These are phyloP conservation scores for Alternaria ventricosa DNA, from an alignment of 2,329 filamentous ascomycete species.

Conservation along the genomic window DNA sequence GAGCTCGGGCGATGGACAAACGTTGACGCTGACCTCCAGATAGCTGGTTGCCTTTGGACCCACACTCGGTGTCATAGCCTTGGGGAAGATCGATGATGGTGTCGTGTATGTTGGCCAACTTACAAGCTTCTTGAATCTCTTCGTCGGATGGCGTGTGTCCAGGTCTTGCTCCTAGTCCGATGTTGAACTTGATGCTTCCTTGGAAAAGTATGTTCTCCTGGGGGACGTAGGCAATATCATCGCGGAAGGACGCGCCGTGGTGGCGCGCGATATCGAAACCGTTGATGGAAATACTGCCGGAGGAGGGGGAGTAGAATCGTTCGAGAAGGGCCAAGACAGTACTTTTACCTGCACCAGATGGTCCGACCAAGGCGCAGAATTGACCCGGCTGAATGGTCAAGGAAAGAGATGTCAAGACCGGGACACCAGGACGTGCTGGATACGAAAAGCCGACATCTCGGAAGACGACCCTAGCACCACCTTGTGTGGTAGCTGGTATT, in stretches of 20 bases:
- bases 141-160: constrained; percentile 62
- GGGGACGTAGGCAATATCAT: constrained; percentile 56
- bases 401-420: constrained; percentile 63
- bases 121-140: constrained; percentile 71
- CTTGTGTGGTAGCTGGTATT: constrained; percentile 73
- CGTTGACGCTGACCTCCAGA: constrained; percentile 54
- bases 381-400: constrained; percentile 65
- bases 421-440: constrained; percentile 64
- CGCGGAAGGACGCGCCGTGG: constrained; percentile 49
- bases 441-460: constrained; percentile 69
- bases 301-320: constrained; percentile 61
- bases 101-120: constrained; percentile 73
- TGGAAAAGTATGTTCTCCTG: constrained; percentile 58
- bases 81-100: constrained; percentile 67
- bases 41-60: constrained; percentile 49
- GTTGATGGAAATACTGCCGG: constrained; percentile 61
- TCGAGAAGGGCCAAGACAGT: constrained; percentile 65
- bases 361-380: constrained; percentile 70
- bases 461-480: constrained; percentile 59
- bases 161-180: constrained; percentile 58
- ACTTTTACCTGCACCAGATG: constrained; percentile 71
- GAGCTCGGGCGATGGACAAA: constrained; percentile 52
- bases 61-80: constrained; percentile 67
- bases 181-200: constrained; percentile 57
- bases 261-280: constrained; percentile 55